A percentile compares a stretch with the other conserved stretches of the same genome.
Conservation (phyloP, 805 yeast species). For the Candida tallmaniae region DNA sequence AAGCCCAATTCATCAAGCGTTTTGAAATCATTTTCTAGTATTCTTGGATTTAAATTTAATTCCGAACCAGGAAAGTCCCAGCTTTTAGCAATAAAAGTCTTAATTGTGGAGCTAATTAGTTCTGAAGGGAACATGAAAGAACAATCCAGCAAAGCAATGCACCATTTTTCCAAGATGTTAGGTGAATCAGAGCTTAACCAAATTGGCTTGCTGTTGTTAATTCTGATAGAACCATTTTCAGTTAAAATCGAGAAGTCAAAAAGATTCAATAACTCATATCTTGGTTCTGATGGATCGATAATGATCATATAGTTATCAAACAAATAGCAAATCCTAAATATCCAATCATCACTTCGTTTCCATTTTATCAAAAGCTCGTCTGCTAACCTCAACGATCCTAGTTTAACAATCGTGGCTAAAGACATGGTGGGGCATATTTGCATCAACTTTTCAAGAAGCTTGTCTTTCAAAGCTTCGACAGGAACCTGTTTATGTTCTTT, state of each 20-base stretch:
- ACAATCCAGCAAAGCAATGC: slow-evolving; percentile 34
- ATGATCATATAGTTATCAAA: slow-evolving; percentile 28
- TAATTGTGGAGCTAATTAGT: slow-evolving; percentile 29
- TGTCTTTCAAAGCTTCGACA: slow-evolving; percentile 23
- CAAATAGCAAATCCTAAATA: slow-evolving; percentile 21
- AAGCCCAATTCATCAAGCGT: neutral
- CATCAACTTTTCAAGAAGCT: slow-evolving; percentile 25
- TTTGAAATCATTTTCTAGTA: too few species aligned
- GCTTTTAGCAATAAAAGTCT: neutral
- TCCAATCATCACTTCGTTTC: slow-evolving; percentile 4
- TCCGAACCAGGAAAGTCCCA: neutral
- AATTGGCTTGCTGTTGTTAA: slow-evolving; percentile 6
- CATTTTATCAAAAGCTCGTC: slow-evolving; percentile 24
- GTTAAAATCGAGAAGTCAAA: slow-evolving; percentile 2
- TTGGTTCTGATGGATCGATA: neutral
- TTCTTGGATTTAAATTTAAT: too few species aligned
- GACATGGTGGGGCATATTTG: slow-evolving; percentile 18
- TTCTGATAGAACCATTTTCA: slow-evolving; percentile 6
- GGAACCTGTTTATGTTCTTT: slow-evolving; percentile 15
- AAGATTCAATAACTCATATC: slow-evolving; percentile 5
- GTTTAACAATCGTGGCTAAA: slow-evolving; percentile 21
- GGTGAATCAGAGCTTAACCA: slow-evolving; percentile 25
- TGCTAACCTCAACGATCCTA: slow-evolving; percentile 34
- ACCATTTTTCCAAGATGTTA: slow-evolving; percentile 42
- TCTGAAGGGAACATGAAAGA: slow-evolving; percentile 29